phyloP scores from a whole-genome alignment of 2,329 filamentous ascomycete genomes.

The Fusarium pseudonygamai region DNA sequence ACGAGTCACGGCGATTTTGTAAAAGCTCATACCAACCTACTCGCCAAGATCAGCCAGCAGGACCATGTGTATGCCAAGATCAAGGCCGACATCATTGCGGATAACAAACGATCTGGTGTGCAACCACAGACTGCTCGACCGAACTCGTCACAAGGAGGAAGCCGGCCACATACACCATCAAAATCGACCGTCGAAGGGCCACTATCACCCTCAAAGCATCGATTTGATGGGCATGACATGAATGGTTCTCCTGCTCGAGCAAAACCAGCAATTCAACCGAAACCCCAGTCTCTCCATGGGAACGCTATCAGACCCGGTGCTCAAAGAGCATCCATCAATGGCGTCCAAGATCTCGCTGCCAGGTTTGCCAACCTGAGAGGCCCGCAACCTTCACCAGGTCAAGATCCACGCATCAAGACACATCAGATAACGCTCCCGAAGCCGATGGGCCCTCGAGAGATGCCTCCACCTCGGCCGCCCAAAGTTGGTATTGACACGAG shows the following conservation, averaged over 20 bases:
- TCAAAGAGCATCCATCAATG: constrained; percentile 42
- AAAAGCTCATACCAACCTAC: constrained; percentile 60
- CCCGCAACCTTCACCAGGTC: constrained; percentile 51
- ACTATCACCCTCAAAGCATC: constrained; percentile 21
- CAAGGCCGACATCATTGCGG: constrained; percentile 68
- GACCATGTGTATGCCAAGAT: constrained; percentile 64
- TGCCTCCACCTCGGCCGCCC: constrained; percentile 58
- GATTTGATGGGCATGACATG: constrained; percentile 28
- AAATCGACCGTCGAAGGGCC: constrained; percentile 16
- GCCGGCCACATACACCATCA: constrained; percentile 26
- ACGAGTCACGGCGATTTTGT: constrained; percentile 60
- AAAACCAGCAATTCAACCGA: constrained; percentile 68
- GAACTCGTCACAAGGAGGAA: constrained; percentile 25
- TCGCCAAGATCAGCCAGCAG: constrained; percentile 60
- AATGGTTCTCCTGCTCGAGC: constrained; percentile 42
- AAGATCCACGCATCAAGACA: constrained; percentile 64
- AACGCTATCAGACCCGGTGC: constrained; percentile 55
- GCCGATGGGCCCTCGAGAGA: constrained; percentile 61
- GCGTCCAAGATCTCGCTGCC: constrained; percentile 60
- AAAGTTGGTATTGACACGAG: constrained; percentile 61
- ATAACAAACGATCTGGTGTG: constrained; percentile 71
- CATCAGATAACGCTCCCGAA: constrained; percentile 55
- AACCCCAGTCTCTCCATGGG: constrained; percentile 73
- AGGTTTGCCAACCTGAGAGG: constrained; percentile 68
- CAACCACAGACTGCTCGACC: constrained; percentile 49